Percentiles rank a stretch among this genome's conserved stretches.
Conservation (phyloP, 768 basidiomycete genomes). For the Boletus insuetus region DNA sequence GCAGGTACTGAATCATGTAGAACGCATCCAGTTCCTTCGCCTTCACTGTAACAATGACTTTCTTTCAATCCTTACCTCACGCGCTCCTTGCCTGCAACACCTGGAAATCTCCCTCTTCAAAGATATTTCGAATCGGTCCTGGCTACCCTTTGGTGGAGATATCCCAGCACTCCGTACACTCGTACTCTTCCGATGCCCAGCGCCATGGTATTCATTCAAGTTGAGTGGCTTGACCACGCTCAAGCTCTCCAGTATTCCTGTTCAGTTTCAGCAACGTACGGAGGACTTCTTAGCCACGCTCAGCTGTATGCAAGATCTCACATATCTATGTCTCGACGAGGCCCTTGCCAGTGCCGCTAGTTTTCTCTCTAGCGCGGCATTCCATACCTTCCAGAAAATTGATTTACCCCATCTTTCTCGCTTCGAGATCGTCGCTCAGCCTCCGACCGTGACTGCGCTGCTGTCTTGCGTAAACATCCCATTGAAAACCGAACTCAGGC, state of each 20-base stretch:
- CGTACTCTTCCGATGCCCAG: background rate
- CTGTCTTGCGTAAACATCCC: slow-evolving; percentile 6
- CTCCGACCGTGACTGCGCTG: background rate
- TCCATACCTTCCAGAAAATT: background rate
- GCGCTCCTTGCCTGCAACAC: background rate
- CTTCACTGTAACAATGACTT: background rate
- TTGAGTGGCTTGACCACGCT: slow-evolving; percentile 34
- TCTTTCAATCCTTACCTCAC: background rate
- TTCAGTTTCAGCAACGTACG: slow-evolving; percentile 24
- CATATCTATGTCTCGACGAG: slow-evolving; percentile 31
- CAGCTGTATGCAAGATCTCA: slow-evolving; percentile 33
- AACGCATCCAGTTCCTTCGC: background rate
- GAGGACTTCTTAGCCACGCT: slow-evolving; percentile 33
- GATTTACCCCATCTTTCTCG: slow-evolving; percentile 5
- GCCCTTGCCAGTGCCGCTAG: slow-evolving; percentile 20
- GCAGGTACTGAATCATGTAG: background rate
- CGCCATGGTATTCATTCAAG: background rate
- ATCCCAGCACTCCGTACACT: background rate
- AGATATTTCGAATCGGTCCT: too few relatives aligned
- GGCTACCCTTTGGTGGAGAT: background rate
- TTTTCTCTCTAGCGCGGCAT: background rate
- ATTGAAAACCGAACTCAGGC: background rate
- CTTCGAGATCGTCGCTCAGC: background rate
- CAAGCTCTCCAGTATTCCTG: slow-evolving; percentile 26
- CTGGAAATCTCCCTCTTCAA: background rate